phyloP scores from a whole-genome alignment of 2,329 filamentous ascomycete species.

The Nannizzia gypsea region DNA sequence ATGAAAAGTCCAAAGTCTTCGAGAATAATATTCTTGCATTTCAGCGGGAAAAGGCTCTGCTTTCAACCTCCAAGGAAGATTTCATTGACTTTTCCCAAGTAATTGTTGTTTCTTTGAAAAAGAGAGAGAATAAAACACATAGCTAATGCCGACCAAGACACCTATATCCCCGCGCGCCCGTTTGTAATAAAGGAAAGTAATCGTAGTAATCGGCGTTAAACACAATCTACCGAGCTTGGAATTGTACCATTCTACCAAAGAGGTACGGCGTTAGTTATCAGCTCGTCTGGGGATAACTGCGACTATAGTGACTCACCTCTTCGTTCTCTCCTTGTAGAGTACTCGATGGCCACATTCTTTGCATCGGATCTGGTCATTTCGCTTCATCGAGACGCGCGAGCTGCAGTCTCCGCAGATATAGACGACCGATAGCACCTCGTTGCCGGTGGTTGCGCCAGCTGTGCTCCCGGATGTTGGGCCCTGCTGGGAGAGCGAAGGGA shows the following conservation, averaged over 20 bases:
- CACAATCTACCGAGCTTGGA: conserved; percentile 66
- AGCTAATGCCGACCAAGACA: background rate
- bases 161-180: conserved; percentile 1
- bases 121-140: background rate
- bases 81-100: background rate
- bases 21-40: background rate
- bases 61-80: background rate
- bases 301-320: conserved; percentile 54
- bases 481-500: conserved; percentile 45
- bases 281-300: background rate
- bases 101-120: background rate
- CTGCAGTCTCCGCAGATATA: conserved; percentile 81
- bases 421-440: conserved; percentile 47
- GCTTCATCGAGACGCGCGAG: conserved; percentile 60
- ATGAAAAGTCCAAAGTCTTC: background rate
- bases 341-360: conserved; percentile 91
- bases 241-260: conserved; percentile 78
- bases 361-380: conserved; percentile 72
- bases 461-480: conserved; percentile 32
- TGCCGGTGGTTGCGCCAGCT: conserved; percentile 26
- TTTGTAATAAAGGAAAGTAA: background rate
- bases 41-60: background rate
- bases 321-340: conserved; percentile 94
- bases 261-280: conserved; percentile 10
- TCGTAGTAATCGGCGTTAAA: background rate